Conservation (phyloP, 2,329 filamentous ascomycete genomes). For the Tricladium varicosporioides region DNA sequence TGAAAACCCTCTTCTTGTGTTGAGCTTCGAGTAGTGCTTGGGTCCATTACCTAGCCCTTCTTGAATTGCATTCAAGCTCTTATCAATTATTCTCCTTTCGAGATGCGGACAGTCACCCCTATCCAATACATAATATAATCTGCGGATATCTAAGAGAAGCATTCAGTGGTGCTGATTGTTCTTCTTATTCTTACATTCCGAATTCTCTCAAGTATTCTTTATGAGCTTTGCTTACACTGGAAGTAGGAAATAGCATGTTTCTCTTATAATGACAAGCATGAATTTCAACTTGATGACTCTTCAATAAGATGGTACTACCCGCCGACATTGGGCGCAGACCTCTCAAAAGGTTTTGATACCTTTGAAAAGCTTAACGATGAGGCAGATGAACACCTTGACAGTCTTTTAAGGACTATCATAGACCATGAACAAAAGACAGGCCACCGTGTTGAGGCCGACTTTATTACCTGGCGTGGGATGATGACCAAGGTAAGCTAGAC, state of each 20-base stretch:
- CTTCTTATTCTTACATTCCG: too few relatives aligned
- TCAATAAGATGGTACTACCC: conserved; percentile 89
- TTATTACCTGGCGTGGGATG: conserved; percentile 96
- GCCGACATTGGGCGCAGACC: conserved; percentile 65
- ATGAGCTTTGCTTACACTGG: not conserved
- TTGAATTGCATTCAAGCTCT: too few relatives aligned
- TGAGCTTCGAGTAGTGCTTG: not conserved
- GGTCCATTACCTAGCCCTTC: too few relatives aligned
- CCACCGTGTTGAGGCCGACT: conserved; percentile 68
- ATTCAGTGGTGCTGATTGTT: too few relatives aligned
- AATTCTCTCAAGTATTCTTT: too few relatives aligned
- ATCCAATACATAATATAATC: too few relatives aligned
- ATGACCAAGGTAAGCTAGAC: conserved; percentile 77
- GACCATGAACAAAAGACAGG: conserved; percentile 68
- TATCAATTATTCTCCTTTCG: too few relatives aligned
- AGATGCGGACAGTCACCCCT: too few relatives aligned
- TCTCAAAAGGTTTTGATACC: conserved; percentile 76
- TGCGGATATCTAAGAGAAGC: too few relatives aligned
- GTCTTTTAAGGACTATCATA: conserved; percentile 73
- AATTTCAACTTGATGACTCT: conserved; percentile 72
- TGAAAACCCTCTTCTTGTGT: not conserved
- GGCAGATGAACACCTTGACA: conserved; percentile 83
- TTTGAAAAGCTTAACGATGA: conserved; percentile 83
- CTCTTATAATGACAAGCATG: conserved; percentile 84
- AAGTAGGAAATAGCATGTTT: conserved; percentile 84